phyloP scores from a whole-genome alignment of 495 filamentous ascomycete genomes.

The Astrothelium macrocarpum region DNA sequence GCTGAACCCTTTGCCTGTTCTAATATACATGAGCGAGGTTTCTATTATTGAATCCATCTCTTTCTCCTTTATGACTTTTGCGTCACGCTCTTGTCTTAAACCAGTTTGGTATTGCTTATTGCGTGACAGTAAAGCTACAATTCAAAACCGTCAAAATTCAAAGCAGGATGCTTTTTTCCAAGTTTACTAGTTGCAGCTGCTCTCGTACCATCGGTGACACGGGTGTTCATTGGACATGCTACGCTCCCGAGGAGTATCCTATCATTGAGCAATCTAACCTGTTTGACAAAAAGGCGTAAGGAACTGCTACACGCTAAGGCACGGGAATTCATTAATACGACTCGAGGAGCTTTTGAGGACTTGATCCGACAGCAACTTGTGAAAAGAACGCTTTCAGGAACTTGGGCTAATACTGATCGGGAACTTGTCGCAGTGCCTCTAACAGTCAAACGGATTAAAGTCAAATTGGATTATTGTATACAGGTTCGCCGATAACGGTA shows the following conservation, averaged over 20 bases:
- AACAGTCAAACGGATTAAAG: not conserved
- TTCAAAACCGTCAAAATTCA: not conserved
- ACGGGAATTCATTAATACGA: not conserved
- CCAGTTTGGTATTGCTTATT: not conserved
- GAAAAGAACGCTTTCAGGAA: not conserved
- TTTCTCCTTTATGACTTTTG: not conserved
- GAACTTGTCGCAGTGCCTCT: not conserved
- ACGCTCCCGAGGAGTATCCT: not conserved
- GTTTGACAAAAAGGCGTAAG: not conserved
- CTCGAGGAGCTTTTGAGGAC: not conserved
- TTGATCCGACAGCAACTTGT: not conserved
- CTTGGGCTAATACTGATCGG: not conserved
- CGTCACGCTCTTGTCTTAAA: not conserved
- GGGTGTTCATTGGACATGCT: not conserved
- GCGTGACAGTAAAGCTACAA: not conserved
- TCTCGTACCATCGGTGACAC: not conserved
- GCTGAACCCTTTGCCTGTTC: not conserved
- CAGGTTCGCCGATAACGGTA: not conserved
- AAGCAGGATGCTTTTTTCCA: not conserved
- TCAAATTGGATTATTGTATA: not conserved
- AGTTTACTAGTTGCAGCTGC: not conserved
- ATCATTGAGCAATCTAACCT: not conserved
- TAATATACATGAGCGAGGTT: not conserved
- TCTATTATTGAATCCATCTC: not conserved
- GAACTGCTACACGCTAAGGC: not conserved